Evolutionary conservation across 768 basidiomycete genomes (phyloP).

Genomic region (Dacryopinax primogenitus): DNA sequence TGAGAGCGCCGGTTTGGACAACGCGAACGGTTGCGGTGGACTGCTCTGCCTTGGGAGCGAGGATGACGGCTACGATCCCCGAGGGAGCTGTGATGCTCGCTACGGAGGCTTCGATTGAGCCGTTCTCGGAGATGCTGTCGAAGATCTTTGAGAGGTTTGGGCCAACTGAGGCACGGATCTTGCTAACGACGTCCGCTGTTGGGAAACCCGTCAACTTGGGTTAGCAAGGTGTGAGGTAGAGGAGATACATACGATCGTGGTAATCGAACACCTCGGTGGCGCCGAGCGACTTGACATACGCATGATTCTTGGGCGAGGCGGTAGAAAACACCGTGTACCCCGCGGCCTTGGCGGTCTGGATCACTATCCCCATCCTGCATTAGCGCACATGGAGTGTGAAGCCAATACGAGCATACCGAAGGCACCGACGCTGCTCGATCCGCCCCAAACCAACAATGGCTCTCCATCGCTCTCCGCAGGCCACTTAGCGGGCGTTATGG

Average conservation of each 20-base stretch:
- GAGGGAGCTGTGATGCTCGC: constrained; percentile 9
- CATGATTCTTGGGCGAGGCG: constrained; percentile 32
- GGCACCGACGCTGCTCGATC: not conserved
- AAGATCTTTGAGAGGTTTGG: constrained; percentile 15
- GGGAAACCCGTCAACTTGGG: not conserved
- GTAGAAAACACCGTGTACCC: constrained; percentile 36
- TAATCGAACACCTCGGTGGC: constrained; percentile 35
- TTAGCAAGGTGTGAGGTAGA: no score
- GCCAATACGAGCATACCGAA: not conserved
- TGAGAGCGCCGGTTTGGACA: constrained; percentile 1
- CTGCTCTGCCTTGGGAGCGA: not conserved
- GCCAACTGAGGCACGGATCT: constrained; percentile 13
- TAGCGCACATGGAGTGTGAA: not conserved
- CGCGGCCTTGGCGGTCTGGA: constrained; percentile 33
- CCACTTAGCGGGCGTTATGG: constrained; percentile 20
- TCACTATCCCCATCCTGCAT: constrained; percentile 14
- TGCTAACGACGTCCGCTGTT: constrained; percentile 7
- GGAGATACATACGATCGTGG: constrained; percentile 23
- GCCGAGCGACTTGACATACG: constrained; percentile 32
- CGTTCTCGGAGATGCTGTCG: constrained; percentile 17
- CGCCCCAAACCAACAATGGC: not conserved
- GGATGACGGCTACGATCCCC: constrained; percentile 9
- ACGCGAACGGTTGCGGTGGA: constrained; percentile 2
- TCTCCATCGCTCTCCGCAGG: not conserved
- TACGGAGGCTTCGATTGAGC: constrained; percentile 13